A percentile compares a stretch with the other conserved stretches of the same genome.
These are phyloP conservation scores for Clavispora fructus DNA, from an alignment of 805 yeast species.

Conservation along the genomic window DNA sequence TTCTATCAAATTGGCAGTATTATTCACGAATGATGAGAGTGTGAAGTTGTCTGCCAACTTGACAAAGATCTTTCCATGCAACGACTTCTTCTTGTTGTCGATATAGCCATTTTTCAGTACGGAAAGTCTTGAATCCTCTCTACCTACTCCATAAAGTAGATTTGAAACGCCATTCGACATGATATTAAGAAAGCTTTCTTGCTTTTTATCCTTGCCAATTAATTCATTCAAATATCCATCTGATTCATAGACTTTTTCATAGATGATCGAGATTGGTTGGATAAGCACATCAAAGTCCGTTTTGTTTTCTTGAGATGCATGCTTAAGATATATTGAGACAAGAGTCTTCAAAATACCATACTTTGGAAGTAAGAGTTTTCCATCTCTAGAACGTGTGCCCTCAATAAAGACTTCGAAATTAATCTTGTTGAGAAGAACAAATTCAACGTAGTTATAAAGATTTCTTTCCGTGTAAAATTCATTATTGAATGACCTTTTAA, in stretches of 20 bases:
- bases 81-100: constrained; percentile 22
- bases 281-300: constrained; percentile 29
- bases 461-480: constrained; percentile 43
- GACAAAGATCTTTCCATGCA: constrained; percentile 35
- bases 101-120: constrained; percentile 19
- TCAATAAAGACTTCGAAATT: constrained; percentile 58
- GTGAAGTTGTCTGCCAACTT: constrained; percentile 30
- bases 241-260: constrained; percentile 55
- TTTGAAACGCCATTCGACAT: constrained; percentile 30
- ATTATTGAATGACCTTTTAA: constrained; percentile 44
- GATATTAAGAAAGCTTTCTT: constrained; percentile 42
- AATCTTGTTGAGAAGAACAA: constrained; percentile 42
- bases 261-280: constrained; percentile 54
- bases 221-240: constrained; percentile 52
- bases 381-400: constrained; percentile 63
- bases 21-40: constrained; percentile 22
- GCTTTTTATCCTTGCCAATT: constrained; percentile 51
- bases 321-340: constrained; percentile 41
- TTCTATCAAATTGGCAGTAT: constrained; percentile 10
- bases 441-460: constrained; percentile 44
- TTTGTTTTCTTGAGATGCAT: constrained; percentile 18
- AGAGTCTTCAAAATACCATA: constrained; percentile 55
- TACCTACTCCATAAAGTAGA: constrained; percentile 16
- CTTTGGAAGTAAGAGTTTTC: constrained; percentile 58
- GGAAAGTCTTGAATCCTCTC: constrained; percentile 1